Evolutionary conservation across 768 basidiomycete genomes (phyloP).

Genomic region (Epithele typhae): DNA sequence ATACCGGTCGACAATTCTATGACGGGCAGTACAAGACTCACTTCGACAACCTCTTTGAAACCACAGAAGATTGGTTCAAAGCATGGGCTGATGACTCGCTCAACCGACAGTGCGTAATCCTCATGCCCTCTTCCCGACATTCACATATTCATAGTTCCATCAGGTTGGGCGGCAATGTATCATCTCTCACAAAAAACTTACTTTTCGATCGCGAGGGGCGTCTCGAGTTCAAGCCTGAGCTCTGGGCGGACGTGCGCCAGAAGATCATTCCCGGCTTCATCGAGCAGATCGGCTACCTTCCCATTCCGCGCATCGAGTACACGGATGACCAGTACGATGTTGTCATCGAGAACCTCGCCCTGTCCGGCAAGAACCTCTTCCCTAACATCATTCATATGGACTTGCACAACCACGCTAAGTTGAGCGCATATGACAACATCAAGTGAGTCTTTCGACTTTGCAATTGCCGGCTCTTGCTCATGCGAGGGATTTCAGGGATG

Average conservation of each 20-base stretch:
- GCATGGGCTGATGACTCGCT: conserved; percentile 82
- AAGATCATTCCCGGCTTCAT: conserved; percentile 79
- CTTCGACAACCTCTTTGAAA: conserved; percentile 75
- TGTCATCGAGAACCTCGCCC: conserved; percentile 89
- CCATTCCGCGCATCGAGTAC: conserved; percentile 94
- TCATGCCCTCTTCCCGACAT: too few species aligned
- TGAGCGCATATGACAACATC: conserved; percentile 66
- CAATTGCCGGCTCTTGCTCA: not conserved
- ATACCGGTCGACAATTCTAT: conserved; percentile 75
- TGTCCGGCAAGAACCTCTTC: conserved; percentile 85
- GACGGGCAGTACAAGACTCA: conserved; percentile 68
- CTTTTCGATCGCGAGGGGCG: conserved; percentile 77
- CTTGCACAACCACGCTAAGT: conserved; percentile 76
- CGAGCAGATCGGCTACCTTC: conserved; percentile 78
- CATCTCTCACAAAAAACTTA: conserved; percentile 72
- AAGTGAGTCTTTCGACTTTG: conserved; percentile 6
- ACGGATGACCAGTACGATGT: conserved; percentile 82
- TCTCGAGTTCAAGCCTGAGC: conserved; percentile 73
- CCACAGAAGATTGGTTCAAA: conserved; percentile 70
- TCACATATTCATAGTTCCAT: conserved; percentile 19
- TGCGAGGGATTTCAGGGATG: conserved; percentile 34
- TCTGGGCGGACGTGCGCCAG: conserved; percentile 84
- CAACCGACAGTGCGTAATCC: conserved; percentile 44
- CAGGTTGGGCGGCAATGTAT: conserved; percentile 75
- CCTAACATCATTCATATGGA: conserved; percentile 74